A percentile compares a stretch with the other conserved stretches of the same genome.
These are phyloP conservation scores for Pholiota molesta DNA, from an alignment of 768 basidiomycete species.

Conservation along the genomic window DNA sequence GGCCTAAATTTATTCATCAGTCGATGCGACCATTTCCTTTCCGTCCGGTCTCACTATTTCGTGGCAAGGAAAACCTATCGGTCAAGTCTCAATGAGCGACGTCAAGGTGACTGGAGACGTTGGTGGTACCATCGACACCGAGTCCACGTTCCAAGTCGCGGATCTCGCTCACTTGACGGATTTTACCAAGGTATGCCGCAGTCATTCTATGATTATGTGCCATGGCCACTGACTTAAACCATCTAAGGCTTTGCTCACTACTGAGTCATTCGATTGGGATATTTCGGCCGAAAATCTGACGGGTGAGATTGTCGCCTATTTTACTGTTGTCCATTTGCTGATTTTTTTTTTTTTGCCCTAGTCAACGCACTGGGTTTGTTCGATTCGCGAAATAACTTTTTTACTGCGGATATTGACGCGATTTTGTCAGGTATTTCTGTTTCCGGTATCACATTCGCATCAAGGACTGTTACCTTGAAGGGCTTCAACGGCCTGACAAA, in stretches of 20 bases:
- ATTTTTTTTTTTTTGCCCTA: constrained; percentile 23
- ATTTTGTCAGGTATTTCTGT: constrained; percentile 54
- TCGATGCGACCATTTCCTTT: constrained; percentile 72
- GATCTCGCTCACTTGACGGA: constrained; percentile 58
- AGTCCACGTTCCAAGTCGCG: constrained; percentile 60
- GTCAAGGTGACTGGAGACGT: constrained; percentile 62
- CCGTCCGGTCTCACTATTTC: constrained; percentile 59
- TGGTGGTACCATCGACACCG: constrained; percentile 59
- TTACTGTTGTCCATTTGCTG: not conserved
- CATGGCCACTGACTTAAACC: not conserved
- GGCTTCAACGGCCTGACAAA: constrained; percentile 71
- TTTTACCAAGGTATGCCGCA: constrained; percentile 57
- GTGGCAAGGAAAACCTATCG: constrained; percentile 61
- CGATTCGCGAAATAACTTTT: not conserved
- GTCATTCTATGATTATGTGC: not conserved
- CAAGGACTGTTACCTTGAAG: constrained; percentile 63
- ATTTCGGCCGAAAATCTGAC: constrained; percentile 68
- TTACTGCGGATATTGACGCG: not conserved
- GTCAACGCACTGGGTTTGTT: constrained; percentile 58
- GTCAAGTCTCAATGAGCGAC: constrained; percentile 61
- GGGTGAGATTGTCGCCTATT: constrained; percentile 35
- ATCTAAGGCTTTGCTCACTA: constrained; percentile 54
- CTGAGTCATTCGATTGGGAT: constrained; percentile 70
- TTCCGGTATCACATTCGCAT: constrained; percentile 52
- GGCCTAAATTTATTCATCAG: constrained; percentile 29